Conservation (phyloP, 1,284 basidiomycete species). For the Dichomitus squalens region DNA sequence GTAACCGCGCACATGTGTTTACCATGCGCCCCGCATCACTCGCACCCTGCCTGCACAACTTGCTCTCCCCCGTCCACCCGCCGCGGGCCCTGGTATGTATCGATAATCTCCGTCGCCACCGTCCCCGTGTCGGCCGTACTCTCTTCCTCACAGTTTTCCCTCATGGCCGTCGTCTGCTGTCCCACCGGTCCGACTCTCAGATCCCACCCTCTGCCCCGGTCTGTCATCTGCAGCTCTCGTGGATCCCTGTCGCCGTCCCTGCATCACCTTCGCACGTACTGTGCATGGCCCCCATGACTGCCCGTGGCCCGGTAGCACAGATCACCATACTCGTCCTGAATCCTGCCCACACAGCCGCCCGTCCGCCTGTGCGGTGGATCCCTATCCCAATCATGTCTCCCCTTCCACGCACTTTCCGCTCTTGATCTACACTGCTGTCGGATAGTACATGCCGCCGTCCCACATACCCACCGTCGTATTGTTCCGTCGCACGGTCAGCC, state of each 20-base stretch:
- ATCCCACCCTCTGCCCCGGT: slow-evolving; percentile 6
- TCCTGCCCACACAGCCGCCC: not conserved
- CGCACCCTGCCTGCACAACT: too few relatives aligned
- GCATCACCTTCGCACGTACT: not conserved
- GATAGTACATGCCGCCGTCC: not conserved
- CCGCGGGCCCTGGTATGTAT: slow-evolving; percentile 1
- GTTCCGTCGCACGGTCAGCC: not conserved
- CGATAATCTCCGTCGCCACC: slow-evolving; percentile 18
- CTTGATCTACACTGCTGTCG: not conserved
- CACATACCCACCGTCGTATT: not conserved
- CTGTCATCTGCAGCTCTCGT: slow-evolving; percentile 1
- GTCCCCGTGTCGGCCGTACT: not conserved
- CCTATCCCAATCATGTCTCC: not conserved
- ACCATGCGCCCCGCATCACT: slow-evolving; percentile 3
- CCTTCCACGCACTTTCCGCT: not conserved
- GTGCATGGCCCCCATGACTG: not conserved
- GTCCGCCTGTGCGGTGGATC: not conserved
- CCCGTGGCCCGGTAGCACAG: not conserved
- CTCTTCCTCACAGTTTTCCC: not conserved
- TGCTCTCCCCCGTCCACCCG: not conserved
- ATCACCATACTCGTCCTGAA: not conserved
- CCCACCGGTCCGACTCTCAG: slow-evolving; percentile 3
- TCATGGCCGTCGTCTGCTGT: too few relatives aligned
- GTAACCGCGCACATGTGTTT: slow-evolving; percentile 20
- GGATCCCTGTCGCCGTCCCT: not conserved